Evolutionary conservation across 2,329 filamentous ascomycete genomes (phyloP).

Genomic region (Phialocephala subalpina): DNA sequence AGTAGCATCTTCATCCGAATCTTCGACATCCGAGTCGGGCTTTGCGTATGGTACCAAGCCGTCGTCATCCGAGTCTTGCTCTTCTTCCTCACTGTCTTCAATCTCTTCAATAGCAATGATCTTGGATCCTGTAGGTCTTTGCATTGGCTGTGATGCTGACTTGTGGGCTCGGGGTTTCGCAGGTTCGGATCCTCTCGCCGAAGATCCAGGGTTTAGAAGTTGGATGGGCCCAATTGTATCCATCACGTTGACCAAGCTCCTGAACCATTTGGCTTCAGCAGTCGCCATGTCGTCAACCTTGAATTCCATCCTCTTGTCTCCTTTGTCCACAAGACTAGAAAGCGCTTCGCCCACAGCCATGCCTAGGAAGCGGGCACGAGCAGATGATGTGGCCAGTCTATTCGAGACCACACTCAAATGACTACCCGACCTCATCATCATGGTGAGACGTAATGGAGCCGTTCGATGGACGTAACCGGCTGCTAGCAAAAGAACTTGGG

Average conservation of each 20-base stretch:
- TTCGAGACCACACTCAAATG: slow-evolving; percentile 88
- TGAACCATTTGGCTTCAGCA: slow-evolving; percentile 79
- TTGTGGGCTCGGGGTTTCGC: slow-evolving; percentile 33
- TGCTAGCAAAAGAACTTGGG: slow-evolving; percentile 79
- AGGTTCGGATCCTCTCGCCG: slow-evolving; percentile 31
- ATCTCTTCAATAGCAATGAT: slow-evolving; percentile 71
- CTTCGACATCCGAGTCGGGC: slow-evolving; percentile 86
- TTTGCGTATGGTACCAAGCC: slow-evolving; percentile 80
- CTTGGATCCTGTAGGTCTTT: slow-evolving; percentile 39
- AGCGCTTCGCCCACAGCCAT: slow-evolving; percentile 85
- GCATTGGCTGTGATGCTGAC: slow-evolving; percentile 42
- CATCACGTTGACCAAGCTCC: slow-evolving; percentile 66
- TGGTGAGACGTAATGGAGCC: slow-evolving; percentile 70
- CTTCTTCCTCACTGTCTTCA: slow-evolving; percentile 56
- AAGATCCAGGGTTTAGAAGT: slow-evolving; percentile 49
- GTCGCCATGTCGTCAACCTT: slow-evolving; percentile 80
- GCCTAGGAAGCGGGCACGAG: slow-evolving; percentile 80
- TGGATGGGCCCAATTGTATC: slow-evolving; percentile 70
- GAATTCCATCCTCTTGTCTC: slow-evolving; percentile 80
- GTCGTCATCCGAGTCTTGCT: slow-evolving; percentile 46
- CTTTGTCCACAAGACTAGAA: slow-evolving; percentile 65
- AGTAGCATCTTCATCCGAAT: slow-evolving; percentile 93
- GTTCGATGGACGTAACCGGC: slow-evolving; percentile 78
- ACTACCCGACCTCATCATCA: slow-evolving; percentile 73
- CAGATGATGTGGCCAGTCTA: slow-evolving; percentile 79